Base-by-base conservation (phyloP, 768 basidiomycete genomes). In the Postia placenta region DNA sequence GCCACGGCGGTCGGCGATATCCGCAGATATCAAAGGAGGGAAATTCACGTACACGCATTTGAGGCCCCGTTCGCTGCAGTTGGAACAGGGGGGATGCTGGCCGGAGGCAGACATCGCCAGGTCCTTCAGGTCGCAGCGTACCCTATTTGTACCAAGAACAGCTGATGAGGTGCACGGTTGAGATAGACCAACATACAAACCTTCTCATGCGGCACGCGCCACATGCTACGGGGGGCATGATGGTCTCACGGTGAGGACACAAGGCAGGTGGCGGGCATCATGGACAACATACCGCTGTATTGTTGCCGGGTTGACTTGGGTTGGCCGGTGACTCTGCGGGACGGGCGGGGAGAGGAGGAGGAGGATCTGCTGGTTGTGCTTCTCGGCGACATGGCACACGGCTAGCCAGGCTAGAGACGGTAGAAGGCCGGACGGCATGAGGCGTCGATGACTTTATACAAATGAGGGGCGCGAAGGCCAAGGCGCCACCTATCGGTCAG, bases 121-220 rank as follows among this genome's bases (percentile, higher is more conserved):
- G 66, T 94, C 90, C 64, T 95, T 94, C 48, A 95, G 78, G 72
- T 95, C 92, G 63, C 92, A 96, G 47, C 90, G 88, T 19, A 96
- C 93, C 63, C 90, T 92, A 60, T 5, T 33, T 7, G 15, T 19
- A 37, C 15, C 15, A 22, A 22, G 38, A 17, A 9, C 38, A 39
- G 17, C 38, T 6, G 38, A 17, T 9, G 33, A 9, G 33, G 33
- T n/a, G n/a, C n/a, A n/a, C n/a, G n/a, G n/a, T n/a, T n/a, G n/a
- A n/a, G n/a, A n/a, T n/a, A n/a, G n/a, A n/a, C n/a, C n/a, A n/a
- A n/a, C 42, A 30, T 19, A 55, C 68, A 33, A 45, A 86, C 85
- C 93, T 79, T 64, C 93, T 69, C 81, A 89, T 89, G 52, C 91
- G 82, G 67, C 93, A 96, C 25, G 91, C 90, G 49, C 91, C 91